A percentile compares a stretch with the other conserved stretches of the same genome.
These are phyloP conservation scores for Grosmannia clavigera DNA, from an alignment of 2,329 filamentous ascomycete genomes.

Conservation along the genomic window DNA sequence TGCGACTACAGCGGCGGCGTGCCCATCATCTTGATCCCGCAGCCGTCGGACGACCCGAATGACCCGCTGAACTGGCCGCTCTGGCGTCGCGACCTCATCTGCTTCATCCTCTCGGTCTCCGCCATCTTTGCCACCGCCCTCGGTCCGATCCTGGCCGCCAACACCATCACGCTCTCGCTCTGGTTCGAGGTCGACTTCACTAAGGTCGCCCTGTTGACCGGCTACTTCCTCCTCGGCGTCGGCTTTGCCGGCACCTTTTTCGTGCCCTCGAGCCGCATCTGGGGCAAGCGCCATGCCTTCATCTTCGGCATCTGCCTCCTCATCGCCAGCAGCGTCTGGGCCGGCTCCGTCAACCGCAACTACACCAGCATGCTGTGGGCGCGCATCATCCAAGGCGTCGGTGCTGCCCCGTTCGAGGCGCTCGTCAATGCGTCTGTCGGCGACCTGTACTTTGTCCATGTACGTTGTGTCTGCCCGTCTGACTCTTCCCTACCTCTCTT, in stretches of 20 bases:
- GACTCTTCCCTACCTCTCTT: background rate
- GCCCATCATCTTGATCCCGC: slow-evolving; percentile 69
- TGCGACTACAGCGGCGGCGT: slow-evolving; percentile 54
- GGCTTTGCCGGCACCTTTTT: slow-evolving; percentile 73
- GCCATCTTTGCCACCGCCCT: slow-evolving; percentile 76
- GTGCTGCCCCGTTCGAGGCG: slow-evolving; percentile 78
- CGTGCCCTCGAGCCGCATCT: slow-evolving; percentile 77
- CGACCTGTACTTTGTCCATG: slow-evolving; percentile 80
- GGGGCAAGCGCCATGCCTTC: slow-evolving; percentile 86
- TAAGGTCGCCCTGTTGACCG: slow-evolving; percentile 70
- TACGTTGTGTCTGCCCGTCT: background rate
- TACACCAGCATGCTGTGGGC: slow-evolving; percentile 67
- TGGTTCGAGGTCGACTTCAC: slow-evolving; percentile 56
- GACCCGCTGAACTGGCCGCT: slow-evolving; percentile 80
- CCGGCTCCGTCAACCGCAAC: slow-evolving; percentile 51
- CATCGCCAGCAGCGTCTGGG: slow-evolving; percentile 66
- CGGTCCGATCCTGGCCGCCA: slow-evolving; percentile 76
- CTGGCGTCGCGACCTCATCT: slow-evolving; percentile 73
- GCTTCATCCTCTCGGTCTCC: slow-evolving; percentile 63
- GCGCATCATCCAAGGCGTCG: slow-evolving; percentile 75
- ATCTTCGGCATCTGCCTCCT: slow-evolving; percentile 64
- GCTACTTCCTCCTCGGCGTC: slow-evolving; percentile 75
- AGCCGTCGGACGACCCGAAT: slow-evolving; percentile 82
- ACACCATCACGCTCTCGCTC: slow-evolving; percentile 65
- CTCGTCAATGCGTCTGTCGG: slow-evolving; percentile 81